A percentile compares a stretch with the other conserved stretches of the same genome.
Evolutionary conservation across 2,329 filamentous ascomycete genomes (phyloP).

Genomic region (Thermochaetoides dissita): DNA sequence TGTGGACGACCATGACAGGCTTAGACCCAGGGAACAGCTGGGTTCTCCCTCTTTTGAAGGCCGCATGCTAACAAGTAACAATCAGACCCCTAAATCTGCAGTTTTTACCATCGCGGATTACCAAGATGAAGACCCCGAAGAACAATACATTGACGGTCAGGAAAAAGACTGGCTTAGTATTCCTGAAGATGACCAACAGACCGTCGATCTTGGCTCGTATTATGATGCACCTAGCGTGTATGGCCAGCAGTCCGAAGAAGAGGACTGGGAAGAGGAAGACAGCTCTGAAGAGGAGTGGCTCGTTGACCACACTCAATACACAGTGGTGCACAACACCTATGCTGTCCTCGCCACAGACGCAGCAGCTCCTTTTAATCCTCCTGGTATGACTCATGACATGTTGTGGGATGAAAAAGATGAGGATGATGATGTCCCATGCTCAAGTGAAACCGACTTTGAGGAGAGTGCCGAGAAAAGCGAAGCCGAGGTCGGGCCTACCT

Average conservation of each 20-base stretch:
- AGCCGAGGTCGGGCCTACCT: neutral
- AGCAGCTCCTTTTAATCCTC: slow-evolving; percentile 2
- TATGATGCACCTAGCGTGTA: slow-evolving; percentile 2
- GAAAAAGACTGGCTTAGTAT: neutral
- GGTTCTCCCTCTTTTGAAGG: neutral
- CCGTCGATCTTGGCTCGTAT: slow-evolving; percentile 6
- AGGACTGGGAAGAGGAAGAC: slow-evolving; percentile 1
- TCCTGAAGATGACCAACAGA: slow-evolving; percentile 1
- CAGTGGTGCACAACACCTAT: slow-evolving; percentile 5
- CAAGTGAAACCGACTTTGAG: neutral
- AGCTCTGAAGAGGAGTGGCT: slow-evolving; percentile 2
- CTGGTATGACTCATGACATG: slow-evolving; percentile 7
- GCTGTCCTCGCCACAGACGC: slow-evolving; percentile 7
- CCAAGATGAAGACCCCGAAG: slow-evolving; percentile 1
- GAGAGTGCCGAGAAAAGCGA: neutral
- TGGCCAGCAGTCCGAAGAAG: neutral
- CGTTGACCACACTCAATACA: neutral
- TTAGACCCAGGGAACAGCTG: neutral
- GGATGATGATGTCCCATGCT: neutral
- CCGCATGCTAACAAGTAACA: neutral
- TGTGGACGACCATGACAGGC: neutral
- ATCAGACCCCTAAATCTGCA: slow-evolving; percentile 2
- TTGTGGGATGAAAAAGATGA: neutral
- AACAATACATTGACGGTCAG: neutral
- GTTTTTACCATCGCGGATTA: slow-evolving; percentile 9